Base-by-base conservation (phyloP, 768 basidiomycete species). In the Tephrocybe sp. region DNA sequence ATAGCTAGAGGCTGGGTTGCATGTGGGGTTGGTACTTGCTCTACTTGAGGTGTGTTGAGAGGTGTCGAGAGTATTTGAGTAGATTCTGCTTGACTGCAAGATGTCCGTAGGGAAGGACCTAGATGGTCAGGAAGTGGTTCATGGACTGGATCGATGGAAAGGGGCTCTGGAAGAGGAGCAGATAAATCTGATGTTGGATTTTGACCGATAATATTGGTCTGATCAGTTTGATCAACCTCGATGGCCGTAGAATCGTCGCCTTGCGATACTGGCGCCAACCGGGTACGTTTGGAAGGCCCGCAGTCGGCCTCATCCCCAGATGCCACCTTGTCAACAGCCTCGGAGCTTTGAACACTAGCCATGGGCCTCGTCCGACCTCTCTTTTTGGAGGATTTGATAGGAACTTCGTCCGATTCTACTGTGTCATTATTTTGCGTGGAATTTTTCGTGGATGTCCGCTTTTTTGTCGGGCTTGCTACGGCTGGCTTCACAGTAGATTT, bases 401-500 rank as follows among this genome's bases (percentile, higher is more conserved):
- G 5, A 44, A 5, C 24, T 19, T 33, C 31, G 6, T 48, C 50
- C 12, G 33, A n/a, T n/a, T n/a, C n/a, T n/a, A n/a, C n/a, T n/a
- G n/a, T n/a, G n/a, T n/a, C n/a, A n/a, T 23, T 19, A 45, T 19
- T 21, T 37, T 13, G 13, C 8, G 33, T n/a, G 21, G 16, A 7
- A 22, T 51, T n/a, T 24, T 36, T 18, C 7, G 19, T 42, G 23
- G 33, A 31, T 23, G 41, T 5, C 15, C 21, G 41, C 42, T 27
- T 45, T 25, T 42, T 27, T 29, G 21, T 40, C 4, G 45, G 29
- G 19, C 31, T 8, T 7, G 43, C 42, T 7, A 1, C 22, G 22
- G 21, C 9, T n/a, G 33, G 8, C 13, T 34, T 24, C 10, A 24
- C 42, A 5, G 27, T 18, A 15, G 51, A 50, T 52, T 73, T 73